Conservation (phyloP, 208 protist genomes). For the Leishmania tropica region DNA sequence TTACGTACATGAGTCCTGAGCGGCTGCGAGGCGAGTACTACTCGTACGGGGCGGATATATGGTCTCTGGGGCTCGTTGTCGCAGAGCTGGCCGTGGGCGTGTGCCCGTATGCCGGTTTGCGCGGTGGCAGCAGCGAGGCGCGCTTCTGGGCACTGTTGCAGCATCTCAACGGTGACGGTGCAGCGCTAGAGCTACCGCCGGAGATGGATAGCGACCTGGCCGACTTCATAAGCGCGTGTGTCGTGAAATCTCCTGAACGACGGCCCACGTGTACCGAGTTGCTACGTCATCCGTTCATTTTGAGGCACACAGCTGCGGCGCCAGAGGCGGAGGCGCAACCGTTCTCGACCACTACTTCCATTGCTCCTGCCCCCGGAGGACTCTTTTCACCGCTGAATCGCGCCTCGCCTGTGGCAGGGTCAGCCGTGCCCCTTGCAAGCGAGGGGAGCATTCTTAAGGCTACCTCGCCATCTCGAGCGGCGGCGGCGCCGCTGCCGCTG, state of each 20-base stretch:
- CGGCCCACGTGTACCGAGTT: constrained; percentile 75
- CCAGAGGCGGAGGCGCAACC: background rate
- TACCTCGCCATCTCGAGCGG: background rate
- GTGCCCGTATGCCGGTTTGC: constrained; percentile 75
- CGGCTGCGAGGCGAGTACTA: constrained; percentile 88
- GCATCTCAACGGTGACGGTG: constrained; percentile 66
- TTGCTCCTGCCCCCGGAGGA: background rate
- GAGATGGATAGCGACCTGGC: constrained; percentile 53
- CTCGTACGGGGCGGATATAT: constrained; percentile 93
- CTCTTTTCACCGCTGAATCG: background rate
- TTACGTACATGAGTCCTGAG: constrained; percentile 96
- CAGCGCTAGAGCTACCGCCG: constrained; percentile 60
- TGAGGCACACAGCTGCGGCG: constrained; percentile 8
- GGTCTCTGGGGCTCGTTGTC: constrained; percentile 92
- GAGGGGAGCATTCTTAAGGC: background rate
- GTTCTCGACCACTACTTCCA: background rate
- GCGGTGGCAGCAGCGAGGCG: constrained; percentile 64
- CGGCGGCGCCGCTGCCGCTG: background rate
- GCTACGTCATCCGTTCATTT: constrained; percentile 76
- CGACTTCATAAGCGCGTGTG: constrained; percentile 76
- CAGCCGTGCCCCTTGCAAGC: background rate
- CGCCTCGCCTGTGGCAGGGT: background rate
- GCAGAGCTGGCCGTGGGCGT: constrained; percentile 86
- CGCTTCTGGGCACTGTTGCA: constrained; percentile 88
- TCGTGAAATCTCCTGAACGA: constrained; percentile 54